Evolutionary conservation across 225 moss, liverwort and hornwort species (phyloP), one percentile per base, ranked within the genome.

Genomic region (Marchantia polymorpha): DNA sequence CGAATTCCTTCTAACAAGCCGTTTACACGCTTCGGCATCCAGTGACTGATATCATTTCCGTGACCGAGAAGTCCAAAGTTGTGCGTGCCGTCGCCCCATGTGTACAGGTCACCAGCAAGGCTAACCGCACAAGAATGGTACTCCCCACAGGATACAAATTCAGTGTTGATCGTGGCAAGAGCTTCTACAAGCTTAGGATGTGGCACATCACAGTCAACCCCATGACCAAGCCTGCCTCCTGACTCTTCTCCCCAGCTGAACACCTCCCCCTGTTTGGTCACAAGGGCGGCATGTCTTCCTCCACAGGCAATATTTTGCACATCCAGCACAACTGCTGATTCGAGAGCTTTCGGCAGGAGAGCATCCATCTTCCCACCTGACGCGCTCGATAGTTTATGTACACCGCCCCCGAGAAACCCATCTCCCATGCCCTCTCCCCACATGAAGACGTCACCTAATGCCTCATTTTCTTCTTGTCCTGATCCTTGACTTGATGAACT

Each of bases 401-500:
- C 77, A 39, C 95, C 99, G 25, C 99, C 99, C 2, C 99, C 99
- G 77, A 99, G 71, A 64, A 91, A 91, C 20, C 99, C 99, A 81
- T 99, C 95, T 68, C 99, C 95, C 75, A 93, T 91, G 80, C 95
- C 99, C 85, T 99, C 91, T 47, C 99, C 99, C 99, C 99, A 99
- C 78, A 99, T 83, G 79, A 95, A 99, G 61, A 99, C 95, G 83
- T 99, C 99, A 59, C 99, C 99, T 82, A 99, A 78, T 17, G 93
- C 90, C 78, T 94, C 97, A 50, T 86, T 89, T 59, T 99, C 99
- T 70, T 99, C 99, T 71, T 93, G 99, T 47, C 85, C 85, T 2
- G 99, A 99, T 48, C 99, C 92, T 83, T 99, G 99, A 83, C 99
- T 99, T 6, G 99, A 99, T n/a, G 99, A 99, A 86, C 99, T 99